Percentiles rank a stretch among this genome's conserved stretches.
Conservation (phyloP, 2,329 filamentous ascomycete species). For the Penicillium sp. region DNA sequence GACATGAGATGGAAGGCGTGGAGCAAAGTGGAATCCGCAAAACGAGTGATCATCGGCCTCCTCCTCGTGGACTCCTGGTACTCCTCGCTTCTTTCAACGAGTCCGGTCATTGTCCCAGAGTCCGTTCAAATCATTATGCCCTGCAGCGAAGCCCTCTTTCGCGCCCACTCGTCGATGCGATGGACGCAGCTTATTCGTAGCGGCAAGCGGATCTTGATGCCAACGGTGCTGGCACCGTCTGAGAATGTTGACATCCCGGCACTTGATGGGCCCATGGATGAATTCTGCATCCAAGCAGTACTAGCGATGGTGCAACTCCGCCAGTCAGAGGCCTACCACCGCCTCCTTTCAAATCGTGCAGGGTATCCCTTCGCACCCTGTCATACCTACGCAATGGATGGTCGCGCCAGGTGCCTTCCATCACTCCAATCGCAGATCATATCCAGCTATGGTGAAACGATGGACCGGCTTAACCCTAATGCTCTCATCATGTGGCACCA, state of each 20-base stretch:
- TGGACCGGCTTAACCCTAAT: constrained; percentile 49
- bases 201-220: constrained; percentile 35
- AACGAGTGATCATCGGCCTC: constrained; percentile 46
- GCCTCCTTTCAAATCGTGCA: constrained; percentile 39
- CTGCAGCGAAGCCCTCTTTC: constrained; percentile 47
- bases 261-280: constrained; percentile 33
- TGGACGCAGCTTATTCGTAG: constrained; percentile 39
- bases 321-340: constrained; percentile 44
- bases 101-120: constrained; percentile 48
- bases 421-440: constrained; percentile 33
- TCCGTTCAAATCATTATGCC: constrained; percentile 48
- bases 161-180: constrained; percentile 37
- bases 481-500: constrained; percentile 54
- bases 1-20: constrained; percentile 53
- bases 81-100: constrained; percentile 48
- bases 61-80: constrained; percentile 50
- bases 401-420: constrained; percentile 42
- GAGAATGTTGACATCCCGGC: constrained; percentile 36
- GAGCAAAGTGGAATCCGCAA: constrained; percentile 51
- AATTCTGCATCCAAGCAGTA: constrained; percentile 38
- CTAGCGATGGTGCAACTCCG: constrained; percentile 43
- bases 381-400: constrained; percentile 49
- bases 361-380: constrained; percentile 44
- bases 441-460: constrained; percentile 40
- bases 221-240: constrained; percentile 35